Evolutionary conservation across 2,329 filamentous ascomycete genomes (phyloP).

Genomic region (Graphilbum fragrans): DNA sequence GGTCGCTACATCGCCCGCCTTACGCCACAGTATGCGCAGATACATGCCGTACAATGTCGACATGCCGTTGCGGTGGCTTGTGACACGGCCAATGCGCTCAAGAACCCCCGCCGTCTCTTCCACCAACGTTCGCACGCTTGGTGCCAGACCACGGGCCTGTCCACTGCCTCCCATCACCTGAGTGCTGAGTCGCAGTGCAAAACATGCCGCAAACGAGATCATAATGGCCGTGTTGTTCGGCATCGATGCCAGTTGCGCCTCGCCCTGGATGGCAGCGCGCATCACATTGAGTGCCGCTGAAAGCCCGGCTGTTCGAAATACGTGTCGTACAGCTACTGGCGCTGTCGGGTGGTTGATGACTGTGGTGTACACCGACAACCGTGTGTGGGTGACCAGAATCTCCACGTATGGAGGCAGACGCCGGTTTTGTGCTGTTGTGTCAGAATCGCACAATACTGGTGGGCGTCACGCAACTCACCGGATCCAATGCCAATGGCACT

Average conservation of each 20-base stretch:
- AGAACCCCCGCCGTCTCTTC: neutral
- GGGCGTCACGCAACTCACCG: neutral
- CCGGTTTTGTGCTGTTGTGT: neutral
- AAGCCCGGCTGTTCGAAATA: neutral
- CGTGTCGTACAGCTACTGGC: neutral
- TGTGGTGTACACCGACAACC: neutral
- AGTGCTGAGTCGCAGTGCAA: neutral
- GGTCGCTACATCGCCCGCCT: no score
- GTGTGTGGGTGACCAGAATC: neutral
- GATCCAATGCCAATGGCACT: neutral
- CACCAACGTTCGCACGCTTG: neutral
- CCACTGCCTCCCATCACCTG: neutral
- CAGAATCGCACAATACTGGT: neutral
- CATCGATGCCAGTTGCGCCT: neutral
- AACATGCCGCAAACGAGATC: neutral
- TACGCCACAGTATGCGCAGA: neutral
- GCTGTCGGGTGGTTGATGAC: neutral
- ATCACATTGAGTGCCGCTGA: neutral
- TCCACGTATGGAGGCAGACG: neutral
- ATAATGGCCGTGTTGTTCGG: neutral
- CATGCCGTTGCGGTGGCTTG: neutral
- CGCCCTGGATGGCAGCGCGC: neutral
- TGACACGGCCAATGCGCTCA: neutral
- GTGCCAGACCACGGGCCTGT: neutral
- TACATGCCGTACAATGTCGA: neutral